These are phyloP conservation scores for Clonostachys solani DNA, from an alignment of 2,329 filamentous ascomycete species.

Conservation along the genomic window DNA sequence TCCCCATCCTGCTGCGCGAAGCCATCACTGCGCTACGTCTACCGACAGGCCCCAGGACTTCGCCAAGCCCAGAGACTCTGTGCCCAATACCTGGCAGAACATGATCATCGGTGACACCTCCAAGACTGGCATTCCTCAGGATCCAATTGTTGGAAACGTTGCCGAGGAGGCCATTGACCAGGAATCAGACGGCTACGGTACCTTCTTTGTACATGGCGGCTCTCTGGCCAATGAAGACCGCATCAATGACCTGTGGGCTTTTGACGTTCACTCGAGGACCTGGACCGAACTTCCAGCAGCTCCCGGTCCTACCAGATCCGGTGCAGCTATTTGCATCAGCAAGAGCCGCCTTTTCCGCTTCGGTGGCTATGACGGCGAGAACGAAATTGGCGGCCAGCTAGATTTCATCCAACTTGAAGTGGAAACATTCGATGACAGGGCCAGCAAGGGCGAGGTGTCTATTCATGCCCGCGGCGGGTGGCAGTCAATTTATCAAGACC, in stretches of 20 bases:
- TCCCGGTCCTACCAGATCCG: conserved; percentile 62
- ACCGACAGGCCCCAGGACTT: conserved; percentile 54
- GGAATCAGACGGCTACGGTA: conserved; percentile 59
- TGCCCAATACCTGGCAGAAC: conserved; percentile 44
- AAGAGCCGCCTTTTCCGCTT: conserved; percentile 69
- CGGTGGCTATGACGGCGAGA: conserved; percentile 71
- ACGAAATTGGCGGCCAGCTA: conserved; percentile 66
- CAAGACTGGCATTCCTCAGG: conserved; percentile 53
- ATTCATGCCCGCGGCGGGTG: conserved; percentile 47
- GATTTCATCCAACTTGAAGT: conserved; percentile 60
- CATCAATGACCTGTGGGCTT: conserved; percentile 70
- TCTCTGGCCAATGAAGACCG: conserved; percentile 60
- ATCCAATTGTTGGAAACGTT: conserved; percentile 52
- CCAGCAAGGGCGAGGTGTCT: conserved; percentile 41
- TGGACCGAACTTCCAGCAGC: conserved; percentile 69
- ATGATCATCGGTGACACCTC: conserved; percentile 52
- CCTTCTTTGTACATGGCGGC: conserved; percentile 73
- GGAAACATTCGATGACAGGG: conserved; percentile 49
- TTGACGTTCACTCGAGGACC: conserved; percentile 56
- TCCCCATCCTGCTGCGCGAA: conserved; percentile 57
- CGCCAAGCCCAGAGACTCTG: conserved; percentile 19
- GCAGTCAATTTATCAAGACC: conserved; percentile 43
- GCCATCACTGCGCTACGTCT: conserved; percentile 62
- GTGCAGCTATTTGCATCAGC: conserved; percentile 61
- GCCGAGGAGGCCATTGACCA: conserved; percentile 56